Evolutionary conservation across 164 flowering plant species (phyloP).

Genomic region (Malania oleifera): DNA sequence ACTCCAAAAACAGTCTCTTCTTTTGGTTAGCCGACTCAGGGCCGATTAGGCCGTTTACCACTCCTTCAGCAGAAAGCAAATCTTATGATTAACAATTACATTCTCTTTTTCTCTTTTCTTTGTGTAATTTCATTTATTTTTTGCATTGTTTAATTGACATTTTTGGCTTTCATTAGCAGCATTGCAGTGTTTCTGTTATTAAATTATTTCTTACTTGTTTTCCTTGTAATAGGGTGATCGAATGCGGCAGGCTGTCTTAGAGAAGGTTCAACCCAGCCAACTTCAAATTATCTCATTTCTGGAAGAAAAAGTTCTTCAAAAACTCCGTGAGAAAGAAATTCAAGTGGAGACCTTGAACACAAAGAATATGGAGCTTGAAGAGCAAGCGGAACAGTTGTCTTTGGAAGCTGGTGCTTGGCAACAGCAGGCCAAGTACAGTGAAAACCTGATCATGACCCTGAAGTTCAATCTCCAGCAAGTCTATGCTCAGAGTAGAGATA

Average conservation of each 20-base stretch:
- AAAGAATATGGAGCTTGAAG: constrained; percentile 70
- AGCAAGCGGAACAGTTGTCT: constrained; percentile 45
- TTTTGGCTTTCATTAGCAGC: not conserved
- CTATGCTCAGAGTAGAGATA: constrained; percentile 55
- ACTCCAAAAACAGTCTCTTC: too few relatives aligned
- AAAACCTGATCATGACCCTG: constrained; percentile 57
- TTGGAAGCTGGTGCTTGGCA: constrained; percentile 75
- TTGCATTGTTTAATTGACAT: too few relatives aligned
- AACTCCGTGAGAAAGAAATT: constrained; percentile 65
- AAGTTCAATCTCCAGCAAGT: constrained; percentile 66
- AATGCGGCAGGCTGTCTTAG: constrained; percentile 54
- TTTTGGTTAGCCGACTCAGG: too few relatives aligned
- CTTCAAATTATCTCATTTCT: constrained; percentile 47
- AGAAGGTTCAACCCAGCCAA: constrained; percentile 65
- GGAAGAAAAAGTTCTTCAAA: constrained; percentile 57
- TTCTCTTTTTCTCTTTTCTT: too few relatives aligned
- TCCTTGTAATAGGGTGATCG: constrained; percentile 47
- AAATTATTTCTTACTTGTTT: not conserved
- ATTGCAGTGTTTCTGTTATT: not conserved
- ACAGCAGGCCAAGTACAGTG: constrained; percentile 62
- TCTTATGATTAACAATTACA: too few relatives aligned
- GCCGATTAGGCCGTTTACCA: too few relatives aligned
- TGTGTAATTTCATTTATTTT: too few relatives aligned
- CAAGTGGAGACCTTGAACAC: constrained; percentile 59
- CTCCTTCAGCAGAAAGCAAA: too few relatives aligned